A percentile compares a stretch with the other conserved stretches of the same genome.
Evolutionary conservation across 768 basidiomycete species (phyloP).

Genomic region (Daedaleopsis sinensis): DNA sequence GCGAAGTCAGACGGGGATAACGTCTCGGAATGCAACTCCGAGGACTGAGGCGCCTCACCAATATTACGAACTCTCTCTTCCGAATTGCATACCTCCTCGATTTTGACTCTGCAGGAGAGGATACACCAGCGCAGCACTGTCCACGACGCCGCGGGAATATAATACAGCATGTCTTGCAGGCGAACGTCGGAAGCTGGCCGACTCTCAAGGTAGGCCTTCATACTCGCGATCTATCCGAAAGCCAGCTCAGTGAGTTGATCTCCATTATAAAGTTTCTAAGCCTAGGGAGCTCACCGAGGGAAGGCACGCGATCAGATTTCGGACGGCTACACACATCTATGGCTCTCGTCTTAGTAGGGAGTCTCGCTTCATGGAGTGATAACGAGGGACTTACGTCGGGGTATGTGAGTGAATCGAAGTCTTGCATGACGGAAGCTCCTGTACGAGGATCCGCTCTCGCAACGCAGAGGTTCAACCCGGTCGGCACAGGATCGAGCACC

Average conservation of each 20-base stretch:
- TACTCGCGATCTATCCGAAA: slow-evolving; percentile 48
- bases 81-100: slow-evolving; percentile 58
- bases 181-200: slow-evolving; percentile 30
- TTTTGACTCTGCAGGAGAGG: slow-evolving; percentile 71
- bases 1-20: neutral
- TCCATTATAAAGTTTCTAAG: neutral
- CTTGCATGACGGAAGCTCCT: neutral
- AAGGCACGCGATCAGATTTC: slow-evolving; percentile 44
- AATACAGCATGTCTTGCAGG: slow-evolving; percentile 51
- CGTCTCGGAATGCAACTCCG: neutral
- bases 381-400: neutral
- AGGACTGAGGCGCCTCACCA: slow-evolving; percentile 35
- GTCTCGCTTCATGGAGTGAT: neutral
- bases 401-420: neutral
- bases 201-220: slow-evolving; percentile 55
- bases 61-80: slow-evolving; percentile 57
- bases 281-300: slow-evolving; percentile 44
- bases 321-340: slow-evolving; percentile 41
- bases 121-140: slow-evolving; percentile 68
- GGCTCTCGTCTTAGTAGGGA: slow-evolving; percentile 36
- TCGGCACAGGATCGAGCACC: slow-evolving; percentile 55
- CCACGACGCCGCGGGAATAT: slow-evolving; percentile 62
- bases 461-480: slow-evolving; percentile 61
- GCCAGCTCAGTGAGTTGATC: neutral
- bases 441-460: slow-evolving; percentile 28